Percentiles rank a stretch among this genome's conserved stretches.
Conservation (phyloP, 768 basidiomycete genomes). For the Suillus subaureus region DNA sequence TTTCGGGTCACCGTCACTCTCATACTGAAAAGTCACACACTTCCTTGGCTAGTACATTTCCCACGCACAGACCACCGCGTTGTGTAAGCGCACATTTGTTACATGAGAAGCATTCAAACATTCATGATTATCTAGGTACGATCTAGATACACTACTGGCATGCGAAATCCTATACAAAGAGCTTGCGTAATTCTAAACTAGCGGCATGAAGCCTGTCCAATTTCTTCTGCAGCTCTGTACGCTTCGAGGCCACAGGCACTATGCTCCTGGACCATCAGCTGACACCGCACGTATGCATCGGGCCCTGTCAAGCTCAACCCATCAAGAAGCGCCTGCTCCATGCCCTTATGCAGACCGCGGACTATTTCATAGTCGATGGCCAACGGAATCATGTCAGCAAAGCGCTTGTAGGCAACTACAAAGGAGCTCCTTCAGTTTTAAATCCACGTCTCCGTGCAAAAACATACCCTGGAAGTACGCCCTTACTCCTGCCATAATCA, state of each 20-base stretch:
- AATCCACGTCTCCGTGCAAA: neutral
- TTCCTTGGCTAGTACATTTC: constrained; percentile 6
- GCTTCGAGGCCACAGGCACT: constrained; percentile 41
- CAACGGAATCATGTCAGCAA: constrained; percentile 45
- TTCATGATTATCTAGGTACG: neutral
- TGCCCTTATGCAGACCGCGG: constrained; percentile 47
- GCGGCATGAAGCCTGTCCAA: constrained; percentile 52
- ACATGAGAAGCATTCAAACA: neutral
- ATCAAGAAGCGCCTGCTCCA: constrained; percentile 47
- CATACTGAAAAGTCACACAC: constrained; percentile 10
- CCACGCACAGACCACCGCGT: constrained; percentile 31
- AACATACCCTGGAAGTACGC: constrained; percentile 75
- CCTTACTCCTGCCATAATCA: constrained; percentile 71
- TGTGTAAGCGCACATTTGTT: neutral
- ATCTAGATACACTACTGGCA: neutral
- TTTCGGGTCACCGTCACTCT: constrained; percentile 23
- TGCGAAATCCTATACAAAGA: constrained; percentile 12
- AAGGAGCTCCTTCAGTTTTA: neutral
- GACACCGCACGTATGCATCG: constrained; percentile 49
- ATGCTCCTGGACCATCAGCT: constrained; percentile 54
- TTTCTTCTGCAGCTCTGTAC: constrained; percentile 54
- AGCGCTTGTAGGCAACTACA: constrained; percentile 51
- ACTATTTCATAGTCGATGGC: constrained; percentile 43
- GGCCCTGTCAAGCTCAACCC: constrained; percentile 55
- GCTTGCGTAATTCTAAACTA: constrained; percentile 36